Base-by-base conservation (phyloP, 371 early-diverging fungal species). In the Circinella umbellata region DNA sequence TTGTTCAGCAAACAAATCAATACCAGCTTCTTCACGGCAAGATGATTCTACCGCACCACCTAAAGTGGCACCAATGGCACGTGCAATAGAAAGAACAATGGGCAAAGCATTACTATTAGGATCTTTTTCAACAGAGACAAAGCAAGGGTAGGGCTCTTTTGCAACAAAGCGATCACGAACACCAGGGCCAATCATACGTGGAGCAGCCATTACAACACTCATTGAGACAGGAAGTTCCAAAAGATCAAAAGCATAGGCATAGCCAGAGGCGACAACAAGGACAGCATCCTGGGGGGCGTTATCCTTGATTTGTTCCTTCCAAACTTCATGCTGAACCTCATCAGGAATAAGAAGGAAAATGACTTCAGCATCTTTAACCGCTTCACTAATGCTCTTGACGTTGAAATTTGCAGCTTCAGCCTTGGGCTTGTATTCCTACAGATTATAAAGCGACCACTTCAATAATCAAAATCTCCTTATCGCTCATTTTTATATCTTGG, bases 181-280 rank as follows among this genome's bases (percentile, higher is more conserved):
- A 71, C 75, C 75, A 38, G 75, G 68, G 37, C 75, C 75, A 51
- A 74, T 74, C 75, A 74, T 74, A 18, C 75, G 71, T n/a, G 75
- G 75, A 11, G 75, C 75, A 66, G 67, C 75, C 75, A 74, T 74
- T 18, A 74, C 75, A 35, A 74, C 75, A 51, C 64, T 70, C 72
- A 71, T 71, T 3, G 62, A 20, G 14, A 55, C 68, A 5, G 75
- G 72, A 20, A 74, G 55, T 1, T 74, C 75, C 63, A 74, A 66
- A 38, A 74, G 71, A 46, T 74, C 63, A 42, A 74, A 74, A 8
- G 72, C 75, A 20, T 71, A 71, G 4, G 75, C 68, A 37, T 74
- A 74, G 42, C 75, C 75, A 17, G 75, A 74, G 27, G 75, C 75
- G 36, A 74, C 75, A 27, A 74, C 75, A 51, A 74, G 66, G 10